These are phyloP conservation scores for Anisodus tanguticus DNA, from an alignment of 257 asterid species.

Conservation along the genomic window DNA sequence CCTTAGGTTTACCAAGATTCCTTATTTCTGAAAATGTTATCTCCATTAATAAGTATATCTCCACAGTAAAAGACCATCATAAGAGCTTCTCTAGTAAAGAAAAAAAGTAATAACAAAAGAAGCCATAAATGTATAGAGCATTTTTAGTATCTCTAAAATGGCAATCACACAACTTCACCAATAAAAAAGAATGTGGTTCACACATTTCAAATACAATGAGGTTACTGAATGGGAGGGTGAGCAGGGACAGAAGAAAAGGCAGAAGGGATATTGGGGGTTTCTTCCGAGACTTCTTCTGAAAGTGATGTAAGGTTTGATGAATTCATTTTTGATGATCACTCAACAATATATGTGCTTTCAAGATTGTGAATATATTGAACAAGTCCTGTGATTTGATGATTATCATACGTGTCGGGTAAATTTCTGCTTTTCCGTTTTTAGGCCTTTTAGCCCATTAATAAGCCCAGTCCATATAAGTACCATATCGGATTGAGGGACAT, in stretches of 20 bases:
- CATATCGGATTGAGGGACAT: neutral
- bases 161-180: neutral
- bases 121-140: neutral
- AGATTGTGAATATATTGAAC: neutral
- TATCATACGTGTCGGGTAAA: neutral
- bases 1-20: neutral
- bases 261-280: slow-evolving; percentile 53
- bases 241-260: slow-evolving; percentile 70
- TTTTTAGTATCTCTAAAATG: neutral
- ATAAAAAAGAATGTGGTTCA: neutral
- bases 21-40: neutral
- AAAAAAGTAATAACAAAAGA: neutral
- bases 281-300: slow-evolving; percentile 60
- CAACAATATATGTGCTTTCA: neutral
- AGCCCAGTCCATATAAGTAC: neutral
- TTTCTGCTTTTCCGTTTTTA: neutral
- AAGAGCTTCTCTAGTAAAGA: neutral
- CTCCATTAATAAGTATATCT: neutral
- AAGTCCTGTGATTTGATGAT: neutral
- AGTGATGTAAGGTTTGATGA: slow-evolving; percentile 63
- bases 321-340: slow-evolving; percentile 32
- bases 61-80: neutral
- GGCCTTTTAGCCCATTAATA: neutral
- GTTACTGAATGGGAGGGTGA: slow-evolving; percentile 76
- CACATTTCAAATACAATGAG: slow-evolving; percentile 22